phyloP scores from a whole-genome alignment of 306 rosid genomes.

The Casuarina equisetifolia region DNA sequence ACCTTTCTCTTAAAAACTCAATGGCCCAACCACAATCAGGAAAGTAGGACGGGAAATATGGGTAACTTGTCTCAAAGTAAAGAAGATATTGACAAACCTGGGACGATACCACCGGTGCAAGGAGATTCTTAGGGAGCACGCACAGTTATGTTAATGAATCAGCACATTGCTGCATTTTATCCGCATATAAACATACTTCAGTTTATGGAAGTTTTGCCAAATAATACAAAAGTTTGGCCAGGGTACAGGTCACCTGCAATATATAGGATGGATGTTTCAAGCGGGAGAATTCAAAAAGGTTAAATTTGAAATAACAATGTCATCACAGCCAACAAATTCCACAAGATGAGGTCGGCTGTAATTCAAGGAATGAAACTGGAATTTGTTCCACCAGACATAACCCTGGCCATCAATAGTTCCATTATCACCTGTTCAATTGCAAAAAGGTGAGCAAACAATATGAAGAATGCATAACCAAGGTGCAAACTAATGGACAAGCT shows the following conservation, averaged over 20 bases:
- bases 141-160: constrained; percentile 46
- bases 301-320: constrained; percentile 57
- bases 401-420: constrained; percentile 82
- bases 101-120: constrained; percentile 62
- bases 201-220: background rate
- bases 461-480: background rate
- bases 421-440: constrained; percentile 50
- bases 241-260: constrained; percentile 52
- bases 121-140: constrained; percentile 55
- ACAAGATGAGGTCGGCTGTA: constrained; percentile 64
- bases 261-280: constrained; percentile 66
- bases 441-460: background rate
- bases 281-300: constrained; percentile 66
- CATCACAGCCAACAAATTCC: constrained; percentile 48
- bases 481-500: background rate
- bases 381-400: constrained; percentile 61
- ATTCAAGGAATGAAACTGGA: constrained; percentile 47
- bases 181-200: constrained; percentile 6
- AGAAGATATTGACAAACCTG: constrained; percentile 43
- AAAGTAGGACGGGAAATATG: background rate
- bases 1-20: background rate
- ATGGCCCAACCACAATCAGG: background rate
- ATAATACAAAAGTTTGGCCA: background rate
- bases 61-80: background rate
- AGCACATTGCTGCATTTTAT: constrained; percentile 44